Base-by-base conservation (phyloP, 805 yeast species). In the Yarrowia sp. region DNA sequence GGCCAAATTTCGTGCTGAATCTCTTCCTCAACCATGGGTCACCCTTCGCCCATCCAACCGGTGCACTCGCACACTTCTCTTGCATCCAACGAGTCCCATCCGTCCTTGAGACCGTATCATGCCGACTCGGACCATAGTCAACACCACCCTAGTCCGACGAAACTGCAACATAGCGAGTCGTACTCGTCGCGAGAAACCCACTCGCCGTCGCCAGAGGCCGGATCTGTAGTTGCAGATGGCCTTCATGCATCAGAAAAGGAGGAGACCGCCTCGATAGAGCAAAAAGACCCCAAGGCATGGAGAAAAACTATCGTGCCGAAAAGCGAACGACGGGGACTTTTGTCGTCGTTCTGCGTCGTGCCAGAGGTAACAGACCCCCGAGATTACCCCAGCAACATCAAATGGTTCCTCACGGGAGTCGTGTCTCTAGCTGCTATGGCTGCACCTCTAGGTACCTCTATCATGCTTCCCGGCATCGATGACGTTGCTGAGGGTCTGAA, bases 361-460 rank as follows among this genome's bases (percentile, higher is more conserved):
- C 91, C 93, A 0, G 97, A 91, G 76, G 88, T 87, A 73, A 84
- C 84, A 56, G 91, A 91, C 74, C 88, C 97, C 0, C 78, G 92
- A 69, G 85, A 84, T 15, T 86, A 88, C 72, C 87, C 92, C 5
- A 69, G 72, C 0, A 70, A 70, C 1, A 74, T 82, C 68, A 90
- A 91, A 74, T 74, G 77, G 63, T 67, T 82, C n/a, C 80, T 91
- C 53, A 89, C 90, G 0, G 79, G 84, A 42, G 79, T 90, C 15
- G 86, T 91, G 61, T 93, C 94, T 0, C 79, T 85, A 69, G 92
- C 93, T 8, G 89, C 93, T 0, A 79, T 89, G 75, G 84, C 89
- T 67, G 97, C 97, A 0, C 97, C 97, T 7, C 89, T 91, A 95
- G 97, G 95, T 12, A 88, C 95, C 0, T 88, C 95, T 0, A 90